Conservation (phyloP, 345 rosid genomes). For the Nasturtium officinale region DNA sequence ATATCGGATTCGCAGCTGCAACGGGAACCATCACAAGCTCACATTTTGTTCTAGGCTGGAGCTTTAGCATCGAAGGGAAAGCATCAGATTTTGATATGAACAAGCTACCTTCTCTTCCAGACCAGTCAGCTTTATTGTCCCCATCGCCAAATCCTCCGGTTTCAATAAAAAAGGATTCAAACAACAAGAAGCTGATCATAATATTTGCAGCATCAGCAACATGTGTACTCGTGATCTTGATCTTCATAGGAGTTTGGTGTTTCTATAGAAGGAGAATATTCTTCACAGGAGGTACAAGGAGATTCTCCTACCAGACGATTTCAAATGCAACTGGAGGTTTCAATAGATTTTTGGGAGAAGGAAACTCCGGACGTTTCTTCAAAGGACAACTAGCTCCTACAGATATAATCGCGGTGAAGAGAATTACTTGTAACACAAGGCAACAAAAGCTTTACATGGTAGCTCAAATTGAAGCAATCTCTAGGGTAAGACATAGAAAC, state of each 20-base stretch:
- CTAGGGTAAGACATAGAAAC: slow-evolving; percentile 46
- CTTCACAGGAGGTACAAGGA: slow-evolving; percentile 8
- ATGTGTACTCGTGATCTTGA: neutral
- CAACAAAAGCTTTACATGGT: slow-evolving; percentile 5
- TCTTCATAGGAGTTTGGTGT: neutral
- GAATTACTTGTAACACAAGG: slow-evolving; percentile 24
- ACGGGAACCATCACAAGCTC: slow-evolving; percentile 50
- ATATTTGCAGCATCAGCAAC: slow-evolving; percentile 5
- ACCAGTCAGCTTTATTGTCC: neutral
- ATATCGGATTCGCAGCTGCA: slow-evolving; percentile 59
- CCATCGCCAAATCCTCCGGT: slow-evolving; percentile 7
- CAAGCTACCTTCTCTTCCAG: slow-evolving; percentile 59
- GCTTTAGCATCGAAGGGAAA: slow-evolving; percentile 54
- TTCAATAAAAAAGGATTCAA: neutral
- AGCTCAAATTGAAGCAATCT: neutral
- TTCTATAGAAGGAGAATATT: neutral
- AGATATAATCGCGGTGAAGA: slow-evolving; percentile 30
- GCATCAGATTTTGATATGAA: slow-evolving; percentile 47
- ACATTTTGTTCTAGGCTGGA: slow-evolving; percentile 65
- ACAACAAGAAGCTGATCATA: slow-evolving; percentile 14
- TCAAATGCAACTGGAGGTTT: slow-evolving; percentile 22
- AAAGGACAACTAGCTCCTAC: slow-evolving; percentile 18
- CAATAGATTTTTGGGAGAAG: neutral
- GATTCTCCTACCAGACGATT: slow-evolving; percentile 25
- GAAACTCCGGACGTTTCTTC: slow-evolving; percentile 22